A percentile compares a stretch with the other conserved stretches of the same genome.
Conservation (phyloP, 495 filamentous ascomycete species). For the Penicillium desertorum region DNA sequence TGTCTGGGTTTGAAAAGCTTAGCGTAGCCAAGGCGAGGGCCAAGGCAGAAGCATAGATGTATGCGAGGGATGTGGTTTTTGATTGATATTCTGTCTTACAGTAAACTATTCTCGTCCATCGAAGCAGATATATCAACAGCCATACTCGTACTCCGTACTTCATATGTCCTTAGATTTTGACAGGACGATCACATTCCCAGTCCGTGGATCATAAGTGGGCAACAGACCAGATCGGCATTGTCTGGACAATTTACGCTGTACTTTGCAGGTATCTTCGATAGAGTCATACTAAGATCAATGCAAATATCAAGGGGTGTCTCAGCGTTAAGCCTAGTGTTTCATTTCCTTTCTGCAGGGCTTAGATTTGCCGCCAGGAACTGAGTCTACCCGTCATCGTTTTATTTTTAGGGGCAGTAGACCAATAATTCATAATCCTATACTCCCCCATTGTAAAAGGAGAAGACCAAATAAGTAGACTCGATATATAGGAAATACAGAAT, state of each 20-base stretch:
- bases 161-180: not conserved
- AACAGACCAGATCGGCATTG: constrained; percentile 7
- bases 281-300: not conserved
- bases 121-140: not conserved
- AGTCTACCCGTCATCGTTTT: constrained; percentile 5
- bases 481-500: not conserved
- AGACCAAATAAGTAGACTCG: not conserved
- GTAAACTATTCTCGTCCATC: not conserved
- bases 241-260: too few relatives aligned
- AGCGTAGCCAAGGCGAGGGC: not conserved
- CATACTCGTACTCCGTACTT: not conserved
- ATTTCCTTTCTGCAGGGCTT: constrained; percentile 5
- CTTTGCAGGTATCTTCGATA: too few relatives aligned
- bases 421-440: not conserved
- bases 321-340: not conserved
- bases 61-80: not conserved
- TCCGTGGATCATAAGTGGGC: constrained; percentile 1
- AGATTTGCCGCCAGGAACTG: constrained; percentile 4
- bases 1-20: too few relatives aligned
- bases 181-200: constrained; percentile 4
- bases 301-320: constrained; percentile 5
- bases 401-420: constrained; percentile 1
- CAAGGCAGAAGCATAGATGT: not conserved
- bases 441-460: not conserved
- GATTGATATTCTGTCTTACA: not conserved